Base-by-base conservation (phyloP, 345 rosid genomes). In the Populus nigra region DNA sequence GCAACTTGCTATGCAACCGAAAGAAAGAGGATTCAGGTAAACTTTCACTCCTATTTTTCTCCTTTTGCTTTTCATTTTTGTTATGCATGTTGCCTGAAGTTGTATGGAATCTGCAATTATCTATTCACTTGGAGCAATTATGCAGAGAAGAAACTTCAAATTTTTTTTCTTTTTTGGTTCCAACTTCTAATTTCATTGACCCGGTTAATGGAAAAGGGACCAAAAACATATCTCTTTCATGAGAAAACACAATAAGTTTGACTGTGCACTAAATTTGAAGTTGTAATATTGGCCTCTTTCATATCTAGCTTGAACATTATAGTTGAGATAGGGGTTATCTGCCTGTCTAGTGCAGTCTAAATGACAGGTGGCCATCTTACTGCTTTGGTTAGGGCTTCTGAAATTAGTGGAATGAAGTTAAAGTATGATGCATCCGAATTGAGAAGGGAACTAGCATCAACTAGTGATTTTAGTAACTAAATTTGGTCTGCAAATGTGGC, bases 1-100 rank as follows among this genome's bases (percentile, higher is more conserved):
- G 76, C 85, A 93, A 95, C 88, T 88, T 95, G 90, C 91, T 95
- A 55, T 91, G 87, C 77, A 82, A 91, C 85, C 88, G 98, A 78
- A 91, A 80, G 79, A 84, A 22, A 33, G 84, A 82, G 71, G 83
- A 89, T 76, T 69, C 84, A 75, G 99, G 99, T 93, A 89, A 43
- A 5, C 78, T 72, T 78, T 78, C 27, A 25, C 41, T 41, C 43
- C 12, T 41, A 23, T 85, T 29, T 59, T 57, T 83, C 68, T 35
- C 63, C 68, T 22, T 33, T 84, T 66, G 57, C 59, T 7, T 8
- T 69, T 74, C 57, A 20, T 18, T 77, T 65, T n/a, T 74, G 41
- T 53, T 43, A 20, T 33, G 75, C 22, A 49, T 61, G 31, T 35
- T 41, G 7, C 68, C 31, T 22, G 36, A 22, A 65, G 18, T 38